Percentiles rank a stretch among this genome's conserved stretches.
These are phyloP conservation scores for Mychonastes homosphaera DNA, from an alignment of 139 green algal genomes.

Conservation along the genomic window DNA sequence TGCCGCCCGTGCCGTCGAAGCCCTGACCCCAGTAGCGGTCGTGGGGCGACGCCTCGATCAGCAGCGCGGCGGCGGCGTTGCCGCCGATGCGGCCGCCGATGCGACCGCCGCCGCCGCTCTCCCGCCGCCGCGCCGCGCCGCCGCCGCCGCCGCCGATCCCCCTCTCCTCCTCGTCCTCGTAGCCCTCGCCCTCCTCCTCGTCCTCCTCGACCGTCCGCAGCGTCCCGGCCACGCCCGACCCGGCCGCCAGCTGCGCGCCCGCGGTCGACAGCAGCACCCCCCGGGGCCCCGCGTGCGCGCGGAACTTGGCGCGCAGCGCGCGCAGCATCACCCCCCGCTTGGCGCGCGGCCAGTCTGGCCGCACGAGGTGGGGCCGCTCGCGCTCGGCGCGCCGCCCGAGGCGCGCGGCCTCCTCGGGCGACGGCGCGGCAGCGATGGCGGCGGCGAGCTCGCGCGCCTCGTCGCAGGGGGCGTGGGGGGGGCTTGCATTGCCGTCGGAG, in stretches of 20 bases:
- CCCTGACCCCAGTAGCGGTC: constrained; percentile 88
- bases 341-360: constrained; percentile 60
- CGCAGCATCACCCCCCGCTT: constrained; percentile 78
- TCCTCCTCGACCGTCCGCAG: no score
- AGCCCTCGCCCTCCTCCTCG: no score
- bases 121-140: background rate
- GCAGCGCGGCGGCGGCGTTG: background rate
- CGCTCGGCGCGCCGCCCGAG: constrained; percentile 59
- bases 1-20: constrained; percentile 63
- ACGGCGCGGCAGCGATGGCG: constrained; percentile 49
- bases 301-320: constrained; percentile 78
- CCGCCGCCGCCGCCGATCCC: background rate
- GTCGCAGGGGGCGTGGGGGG: no score
- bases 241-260: no score
- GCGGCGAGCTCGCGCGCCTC: constrained; percentile 42
- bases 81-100: background rate
- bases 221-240: no score
- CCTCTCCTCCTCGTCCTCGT: background rate
- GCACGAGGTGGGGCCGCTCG: constrained; percentile 54
- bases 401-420: constrained; percentile 80
- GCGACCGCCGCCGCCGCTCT: background rate
- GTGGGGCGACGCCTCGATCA: constrained; percentile 34
- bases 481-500: no score
- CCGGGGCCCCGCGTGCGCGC: constrained; percentile 45
- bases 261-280: constrained; percentile 68